phyloP scores from a whole-genome alignment of 1,284 basidiomycete genomes.

The Pascua guehoae region DNA sequence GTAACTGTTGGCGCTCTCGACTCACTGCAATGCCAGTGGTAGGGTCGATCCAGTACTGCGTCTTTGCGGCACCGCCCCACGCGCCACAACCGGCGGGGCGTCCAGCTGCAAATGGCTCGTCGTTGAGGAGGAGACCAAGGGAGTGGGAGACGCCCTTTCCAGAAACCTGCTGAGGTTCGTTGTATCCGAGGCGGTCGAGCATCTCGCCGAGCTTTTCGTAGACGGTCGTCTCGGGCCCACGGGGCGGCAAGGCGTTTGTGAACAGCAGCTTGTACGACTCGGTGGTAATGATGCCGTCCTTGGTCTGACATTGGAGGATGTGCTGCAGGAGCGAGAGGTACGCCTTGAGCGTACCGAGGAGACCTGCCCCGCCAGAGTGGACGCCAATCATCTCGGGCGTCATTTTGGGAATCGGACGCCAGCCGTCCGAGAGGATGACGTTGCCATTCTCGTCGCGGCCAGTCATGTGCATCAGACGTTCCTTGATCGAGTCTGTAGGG shows the following conservation, averaged over 20 bases:
- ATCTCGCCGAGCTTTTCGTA: conserved; percentile 10
- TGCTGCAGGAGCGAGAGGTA: conserved; percentile 30
- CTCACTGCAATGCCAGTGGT: conserved; percentile 18
- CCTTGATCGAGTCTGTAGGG: conserved; percentile 25
- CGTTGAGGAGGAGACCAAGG: conserved; percentile 6
- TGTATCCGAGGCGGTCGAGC: conserved; percentile 5
- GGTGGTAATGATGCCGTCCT: conserved; percentile 17
- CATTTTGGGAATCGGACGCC: conserved; percentile 22
- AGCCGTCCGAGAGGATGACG: conserved; percentile 24
- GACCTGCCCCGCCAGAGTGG: conserved; percentile 33
- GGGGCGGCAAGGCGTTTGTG: conserved; percentile 16
- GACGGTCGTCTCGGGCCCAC: conserved; percentile 9
- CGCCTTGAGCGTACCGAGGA: conserved; percentile 33
- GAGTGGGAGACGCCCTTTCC: conserved; percentile 11
- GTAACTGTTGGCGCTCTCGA: neutral
- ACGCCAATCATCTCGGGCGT: conserved; percentile 10
- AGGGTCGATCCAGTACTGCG: conserved; percentile 27
- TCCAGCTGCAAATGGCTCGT: conserved; percentile 5
- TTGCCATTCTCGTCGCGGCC: conserved; percentile 10
- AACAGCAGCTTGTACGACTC: conserved; percentile 25
- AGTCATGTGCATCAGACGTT: conserved; percentile 15
- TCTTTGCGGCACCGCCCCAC: conserved; percentile 29
- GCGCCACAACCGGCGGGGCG: conserved; percentile 14
- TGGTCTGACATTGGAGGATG: conserved; percentile 23
- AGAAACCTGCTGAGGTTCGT: conserved; percentile 5